A percentile compares a stretch with the other conserved stretches of the same genome.
phyloP scores from a whole-genome alignment of 2,329 filamentous ascomycete genomes.

The Xylariaceae sp. region DNA sequence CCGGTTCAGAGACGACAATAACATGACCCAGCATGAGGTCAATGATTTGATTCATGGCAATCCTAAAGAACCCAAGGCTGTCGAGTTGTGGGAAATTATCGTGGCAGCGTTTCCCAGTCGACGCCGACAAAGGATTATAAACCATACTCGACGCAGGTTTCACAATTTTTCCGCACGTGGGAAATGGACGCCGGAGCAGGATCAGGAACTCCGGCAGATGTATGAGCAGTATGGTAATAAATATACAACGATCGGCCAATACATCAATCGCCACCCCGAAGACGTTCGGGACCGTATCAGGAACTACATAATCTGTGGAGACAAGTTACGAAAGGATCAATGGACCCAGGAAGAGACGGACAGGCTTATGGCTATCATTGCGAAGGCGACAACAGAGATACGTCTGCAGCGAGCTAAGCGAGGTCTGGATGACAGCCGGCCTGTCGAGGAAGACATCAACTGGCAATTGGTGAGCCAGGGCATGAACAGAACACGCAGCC shows the following conservation, averaged over 20 bases:
- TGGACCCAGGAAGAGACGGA: conserved; percentile 62
- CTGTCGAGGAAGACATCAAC: conserved; percentile 54
- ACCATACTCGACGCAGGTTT: conserved; percentile 57
- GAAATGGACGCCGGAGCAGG: conserved; percentile 56
- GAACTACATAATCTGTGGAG: conserved; percentile 60
- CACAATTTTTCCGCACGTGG: conserved; percentile 61
- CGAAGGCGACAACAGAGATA: conserved; percentile 48
- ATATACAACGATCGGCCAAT: conserved; percentile 59
- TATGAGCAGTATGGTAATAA: conserved; percentile 48
- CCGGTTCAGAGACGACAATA: conserved; percentile 41
- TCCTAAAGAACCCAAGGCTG: conserved; percentile 26
- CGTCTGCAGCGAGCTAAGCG: conserved; percentile 35
- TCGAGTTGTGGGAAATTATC: conserved; percentile 50
- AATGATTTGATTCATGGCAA: conserved; percentile 42
- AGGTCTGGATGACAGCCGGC: conserved; percentile 33
- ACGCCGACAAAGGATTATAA: conserved; percentile 50
- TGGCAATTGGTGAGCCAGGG: conserved; percentile 61
- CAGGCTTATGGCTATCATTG: conserved; percentile 48
- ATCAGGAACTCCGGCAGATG: conserved; percentile 48
- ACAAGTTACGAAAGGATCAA: conserved; percentile 46
- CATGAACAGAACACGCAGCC: conserved; percentile 59
- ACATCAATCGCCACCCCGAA: conserved; percentile 60
- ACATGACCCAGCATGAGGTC: conserved; percentile 43
- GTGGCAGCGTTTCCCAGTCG: conserved; percentile 46
- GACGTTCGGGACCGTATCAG: conserved; percentile 68